Conservation (phyloP, 2,329 filamentous ascomycete genomes). For the Rutstroemia sydowiana region DNA sequence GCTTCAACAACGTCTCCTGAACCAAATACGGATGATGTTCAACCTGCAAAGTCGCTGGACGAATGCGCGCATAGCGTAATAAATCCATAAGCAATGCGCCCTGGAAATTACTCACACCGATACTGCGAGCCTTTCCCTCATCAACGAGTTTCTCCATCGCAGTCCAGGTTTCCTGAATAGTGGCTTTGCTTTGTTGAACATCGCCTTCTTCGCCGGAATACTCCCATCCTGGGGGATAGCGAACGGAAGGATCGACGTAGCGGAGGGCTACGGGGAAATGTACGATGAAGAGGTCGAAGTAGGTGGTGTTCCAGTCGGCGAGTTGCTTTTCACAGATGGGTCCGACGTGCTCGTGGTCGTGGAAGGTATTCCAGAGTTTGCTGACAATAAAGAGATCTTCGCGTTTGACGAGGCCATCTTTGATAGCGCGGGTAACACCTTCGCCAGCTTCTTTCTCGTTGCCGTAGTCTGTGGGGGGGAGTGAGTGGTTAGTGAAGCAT, state of each 20-base stretch:
- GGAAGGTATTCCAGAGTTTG: slow-evolving; percentile 92
- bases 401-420: slow-evolving; percentile 73
- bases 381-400: slow-evolving; percentile 87
- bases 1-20: slow-evolving; percentile 62
- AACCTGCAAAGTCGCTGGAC: slow-evolving; percentile 73
- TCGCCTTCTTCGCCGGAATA: slow-evolving; percentile 52
- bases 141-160: slow-evolving; percentile 72
- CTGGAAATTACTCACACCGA: slow-evolving; percentile 81
- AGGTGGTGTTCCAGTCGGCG: slow-evolving; percentile 75
- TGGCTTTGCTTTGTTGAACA: slow-evolving; percentile 58
- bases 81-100: slow-evolving; percentile 70
- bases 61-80: slow-evolving; percentile 67
- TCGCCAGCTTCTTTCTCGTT: slow-evolving; percentile 74
- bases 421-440: slow-evolving; percentile 71
- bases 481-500: background rate
- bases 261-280: slow-evolving; percentile 85
- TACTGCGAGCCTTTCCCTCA: slow-evolving; percentile 60
- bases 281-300: slow-evolving; percentile 84
- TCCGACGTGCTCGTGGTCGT: slow-evolving; percentile 70
- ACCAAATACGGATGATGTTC: slow-evolving; percentile 88
- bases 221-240: slow-evolving; percentile 75
- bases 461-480: slow-evolving; percentile 57
- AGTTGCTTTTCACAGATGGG: slow-evolving; percentile 71
- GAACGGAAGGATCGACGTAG: slow-evolving; percentile 71
- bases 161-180: slow-evolving; percentile 74